A percentile compares a stretch with the other conserved stretches of the same genome.
Conservation (phyloP, 768 basidiomycete genomes). For the Lentinula guzmanii region DNA sequence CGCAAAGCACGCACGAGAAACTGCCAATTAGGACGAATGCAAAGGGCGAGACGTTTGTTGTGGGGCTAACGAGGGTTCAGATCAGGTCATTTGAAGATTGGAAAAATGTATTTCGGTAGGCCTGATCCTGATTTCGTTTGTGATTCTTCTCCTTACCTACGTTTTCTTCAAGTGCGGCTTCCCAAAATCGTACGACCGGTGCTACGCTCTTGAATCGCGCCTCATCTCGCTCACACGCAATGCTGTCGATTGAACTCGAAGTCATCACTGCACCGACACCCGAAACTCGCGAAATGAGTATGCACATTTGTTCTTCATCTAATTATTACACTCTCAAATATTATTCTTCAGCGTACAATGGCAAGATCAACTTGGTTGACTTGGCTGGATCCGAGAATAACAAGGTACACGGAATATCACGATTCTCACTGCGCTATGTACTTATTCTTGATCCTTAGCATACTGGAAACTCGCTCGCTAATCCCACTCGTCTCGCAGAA, state of each 20-base stretch:
- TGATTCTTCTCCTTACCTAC: neutral
- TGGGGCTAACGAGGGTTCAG: conserved; percentile 38
- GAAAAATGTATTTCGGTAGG: conserved; percentile 40
- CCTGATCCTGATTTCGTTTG: neutral
- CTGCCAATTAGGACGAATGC: conserved; percentile 51
- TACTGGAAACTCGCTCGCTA: conserved; percentile 59
- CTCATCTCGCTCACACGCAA: conserved; percentile 86
- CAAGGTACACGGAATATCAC: neutral
- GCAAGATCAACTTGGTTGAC: conserved; percentile 84
- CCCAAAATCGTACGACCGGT: conserved; percentile 77
- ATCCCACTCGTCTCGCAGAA: conserved; percentile 82
- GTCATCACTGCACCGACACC: conserved; percentile 37
- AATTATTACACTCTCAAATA: neutral
- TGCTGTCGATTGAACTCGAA: conserved; percentile 67
- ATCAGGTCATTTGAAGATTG: conserved; percentile 39
- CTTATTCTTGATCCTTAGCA: conserved; percentile 28
- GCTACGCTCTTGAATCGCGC: conserved; percentile 79
- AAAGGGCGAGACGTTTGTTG: conserved; percentile 47
- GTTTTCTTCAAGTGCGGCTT: conserved; percentile 48
- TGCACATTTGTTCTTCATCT: conserved; percentile 12
- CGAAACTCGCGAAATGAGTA: conserved; percentile 43
- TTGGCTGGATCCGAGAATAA: conserved; percentile 74
- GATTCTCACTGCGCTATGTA: neutral
- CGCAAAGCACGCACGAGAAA: conserved; percentile 57
- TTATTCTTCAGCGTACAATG: conserved; percentile 45